Base-by-base conservation (phyloP, 2,329 filamentous ascomycete genomes). In the Herpomyces periplanetae region DNA sequence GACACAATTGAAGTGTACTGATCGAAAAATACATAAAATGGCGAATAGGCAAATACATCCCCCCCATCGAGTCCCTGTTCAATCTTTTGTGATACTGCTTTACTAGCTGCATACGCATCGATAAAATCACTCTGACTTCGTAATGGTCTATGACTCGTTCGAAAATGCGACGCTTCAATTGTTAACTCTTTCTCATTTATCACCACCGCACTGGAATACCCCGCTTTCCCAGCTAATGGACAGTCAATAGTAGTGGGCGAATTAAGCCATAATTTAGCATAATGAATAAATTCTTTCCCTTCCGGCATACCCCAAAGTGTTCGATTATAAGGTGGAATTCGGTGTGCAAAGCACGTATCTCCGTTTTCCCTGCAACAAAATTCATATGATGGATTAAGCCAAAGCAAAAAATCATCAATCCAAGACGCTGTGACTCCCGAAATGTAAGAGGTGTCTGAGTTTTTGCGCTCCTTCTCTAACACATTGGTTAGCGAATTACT, bases 21-120 rank as follows among this genome's bases (percentile, higher is more conserved):
- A 34, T 96, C 80, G 35, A 96, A 96, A 51, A 91, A 96, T 35
- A 96, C 73, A 43, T 96, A 96, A 37, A 87, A 87, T 24, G 88
- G 61, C 28, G 68, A 84, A 43, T 96, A 96, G 0, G 80, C 69
- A 47, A 96, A 96, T 3, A 96, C 60, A 10, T 80, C 59, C 10
- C 66, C 55, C 3, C 58, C 52, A 3, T 71, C 73, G 19, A 50
- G 47, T 20, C 51, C 39, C 7, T 50, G 60, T 12, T 17, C 10
- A 19, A 96, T 59, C 11, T 64, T 61, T 6, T 56, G 42, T 0
- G 75, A 59, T 25, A 96, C 87, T 24, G 80, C 65, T 8, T 75
- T 64, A 3, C 80, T 80, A 1, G 75, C 56, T 3, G 62, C 57
- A 36, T 91, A 88, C 0, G 80, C 69, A 11, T 57, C 49, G 39